phyloP scores from a whole-genome alignment of 129 eudicot species.

The Lonicera japonica region DNA sequence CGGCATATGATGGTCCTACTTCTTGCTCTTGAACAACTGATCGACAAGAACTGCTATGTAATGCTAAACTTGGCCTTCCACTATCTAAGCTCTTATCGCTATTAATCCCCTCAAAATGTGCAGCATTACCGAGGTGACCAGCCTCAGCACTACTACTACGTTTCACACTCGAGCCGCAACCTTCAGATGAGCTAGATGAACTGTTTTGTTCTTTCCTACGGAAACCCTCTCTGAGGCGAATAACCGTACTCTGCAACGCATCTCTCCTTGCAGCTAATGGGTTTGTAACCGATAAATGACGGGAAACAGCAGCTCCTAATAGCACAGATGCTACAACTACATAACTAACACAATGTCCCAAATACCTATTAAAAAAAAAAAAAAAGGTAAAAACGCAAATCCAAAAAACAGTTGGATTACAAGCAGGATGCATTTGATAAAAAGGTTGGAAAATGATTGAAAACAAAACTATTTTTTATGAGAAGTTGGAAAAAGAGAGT shows the following conservation, averaged over 20 bases:
- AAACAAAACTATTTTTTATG: no score
- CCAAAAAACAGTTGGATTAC: neutral
- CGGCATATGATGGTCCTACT: slow-evolving; percentile 55
- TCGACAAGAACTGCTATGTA: slow-evolving; percentile 81
- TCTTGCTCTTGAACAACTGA: slow-evolving; percentile 81
- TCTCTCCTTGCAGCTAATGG: slow-evolving; percentile 95
- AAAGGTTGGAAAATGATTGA: no score
- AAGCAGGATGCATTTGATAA: no score
- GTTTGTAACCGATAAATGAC: slow-evolving; percentile 79
- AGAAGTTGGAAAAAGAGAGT: no score
- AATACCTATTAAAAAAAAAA: slow-evolving; percentile 45
- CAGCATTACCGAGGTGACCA: slow-evolving; percentile 67
- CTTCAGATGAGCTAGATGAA: slow-evolving; percentile 94
- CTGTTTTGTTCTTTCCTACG: slow-evolving; percentile 89
- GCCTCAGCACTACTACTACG: slow-evolving; percentile 97
- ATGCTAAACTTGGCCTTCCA: slow-evolving; percentile 86
- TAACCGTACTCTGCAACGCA: slow-evolving; percentile 88
- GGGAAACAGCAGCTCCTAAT: slow-evolving; percentile 96
- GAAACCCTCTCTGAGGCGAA: slow-evolving; percentile 91
- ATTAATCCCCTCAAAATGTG: slow-evolving; percentile 65
- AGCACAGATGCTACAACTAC: slow-evolving; percentile 94
- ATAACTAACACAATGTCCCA: slow-evolving; percentile 98
- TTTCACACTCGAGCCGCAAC: slow-evolving; percentile 92
- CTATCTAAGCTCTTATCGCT: slow-evolving; percentile 93
- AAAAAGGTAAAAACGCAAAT: neutral